Evolutionary conservation across 2,329 filamentous ascomycete species (phyloP).

Genomic region (Hymenoscyphus linearis): DNA sequence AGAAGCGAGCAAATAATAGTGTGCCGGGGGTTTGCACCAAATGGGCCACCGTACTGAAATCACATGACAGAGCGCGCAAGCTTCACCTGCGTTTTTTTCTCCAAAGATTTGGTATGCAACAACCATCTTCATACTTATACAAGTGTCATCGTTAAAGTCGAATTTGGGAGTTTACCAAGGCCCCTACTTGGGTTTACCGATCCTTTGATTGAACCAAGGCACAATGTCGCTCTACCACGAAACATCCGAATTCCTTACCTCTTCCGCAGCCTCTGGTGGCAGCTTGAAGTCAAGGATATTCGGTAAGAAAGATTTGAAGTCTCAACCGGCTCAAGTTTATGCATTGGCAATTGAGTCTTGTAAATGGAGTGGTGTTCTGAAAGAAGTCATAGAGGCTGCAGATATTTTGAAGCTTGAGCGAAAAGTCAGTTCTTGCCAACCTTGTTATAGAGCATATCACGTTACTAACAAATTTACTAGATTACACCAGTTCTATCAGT

Average conservation of each 20-base stretch:
- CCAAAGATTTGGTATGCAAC: not conserved
- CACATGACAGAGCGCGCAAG: not conserved
- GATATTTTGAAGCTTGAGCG: constrained; percentile 73
- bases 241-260: constrained; percentile 68
- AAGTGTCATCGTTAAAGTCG: not conserved
- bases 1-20: too few species aligned
- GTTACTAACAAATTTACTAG: constrained; percentile 39
- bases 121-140: not conserved
- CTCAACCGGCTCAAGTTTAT: constrained; percentile 75
- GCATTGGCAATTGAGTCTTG: constrained; percentile 80
- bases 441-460: not conserved
- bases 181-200: not conserved
- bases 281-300: constrained; percentile 87
- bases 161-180: not conserved
- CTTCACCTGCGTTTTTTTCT: not conserved
- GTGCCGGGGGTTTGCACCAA: not conserved
- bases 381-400: constrained; percentile 81
- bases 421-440: constrained; percentile 54
- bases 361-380: constrained; percentile 84
- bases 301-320: constrained; percentile 66
- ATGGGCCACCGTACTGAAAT: not conserved
- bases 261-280: constrained; percentile 60
- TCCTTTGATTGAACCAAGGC: not conserved
- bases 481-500: constrained; percentile 75
- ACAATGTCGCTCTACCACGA: constrained; percentile 94